Conservation (phyloP, 2,329 filamentous ascomycete genomes). For the Monosporascus sp. region DNA sequence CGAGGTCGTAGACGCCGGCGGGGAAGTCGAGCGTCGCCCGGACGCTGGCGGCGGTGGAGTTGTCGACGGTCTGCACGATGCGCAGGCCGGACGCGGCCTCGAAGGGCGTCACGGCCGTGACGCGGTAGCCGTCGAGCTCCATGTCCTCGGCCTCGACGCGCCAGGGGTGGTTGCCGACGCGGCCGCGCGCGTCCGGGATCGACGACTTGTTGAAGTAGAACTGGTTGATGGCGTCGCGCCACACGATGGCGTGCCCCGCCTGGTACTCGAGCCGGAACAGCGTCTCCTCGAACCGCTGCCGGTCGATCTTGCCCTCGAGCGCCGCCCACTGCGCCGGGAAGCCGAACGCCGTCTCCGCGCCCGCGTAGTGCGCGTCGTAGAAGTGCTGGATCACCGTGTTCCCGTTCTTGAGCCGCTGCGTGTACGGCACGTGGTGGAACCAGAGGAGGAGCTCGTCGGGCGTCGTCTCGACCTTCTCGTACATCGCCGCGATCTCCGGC, state of each 20-base stretch:
- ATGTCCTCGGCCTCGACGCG: conserved; percentile 68
- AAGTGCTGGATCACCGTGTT: conserved; percentile 59
- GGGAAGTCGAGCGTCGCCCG: conserved; percentile 40
- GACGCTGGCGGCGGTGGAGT: conserved; percentile 46
- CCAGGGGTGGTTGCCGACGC: conserved; percentile 58
- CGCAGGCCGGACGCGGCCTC: conserved; percentile 53
- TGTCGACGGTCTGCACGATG: conserved; percentile 52
- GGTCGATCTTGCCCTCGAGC: conserved; percentile 53
- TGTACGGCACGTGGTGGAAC: conserved; percentile 72
- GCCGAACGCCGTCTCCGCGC: conserved; percentile 54
- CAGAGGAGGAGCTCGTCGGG: conserved; percentile 65
- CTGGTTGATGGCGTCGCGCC: conserved; percentile 62
- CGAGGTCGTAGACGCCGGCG: conserved; percentile 56
- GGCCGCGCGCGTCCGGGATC: conserved; percentile 50
- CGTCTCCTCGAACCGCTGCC: conserved; percentile 53
- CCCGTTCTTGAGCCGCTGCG: conserved; percentile 50
- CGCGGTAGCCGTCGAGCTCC: conserved; percentile 53
- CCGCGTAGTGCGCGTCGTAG: conserved; percentile 49
- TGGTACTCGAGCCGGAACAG: conserved; percentile 59
- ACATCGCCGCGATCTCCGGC: conserved; percentile 50
- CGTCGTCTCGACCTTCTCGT: conserved; percentile 57
- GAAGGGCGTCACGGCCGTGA: conserved; percentile 50
- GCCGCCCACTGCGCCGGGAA: conserved; percentile 52
- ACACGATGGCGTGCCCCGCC: conserved; percentile 65
- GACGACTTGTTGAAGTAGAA: conserved; percentile 60